Base-by-base conservation (phyloP, 176 grass and related monocot species). In the Triticum dicoccoides region DNA sequence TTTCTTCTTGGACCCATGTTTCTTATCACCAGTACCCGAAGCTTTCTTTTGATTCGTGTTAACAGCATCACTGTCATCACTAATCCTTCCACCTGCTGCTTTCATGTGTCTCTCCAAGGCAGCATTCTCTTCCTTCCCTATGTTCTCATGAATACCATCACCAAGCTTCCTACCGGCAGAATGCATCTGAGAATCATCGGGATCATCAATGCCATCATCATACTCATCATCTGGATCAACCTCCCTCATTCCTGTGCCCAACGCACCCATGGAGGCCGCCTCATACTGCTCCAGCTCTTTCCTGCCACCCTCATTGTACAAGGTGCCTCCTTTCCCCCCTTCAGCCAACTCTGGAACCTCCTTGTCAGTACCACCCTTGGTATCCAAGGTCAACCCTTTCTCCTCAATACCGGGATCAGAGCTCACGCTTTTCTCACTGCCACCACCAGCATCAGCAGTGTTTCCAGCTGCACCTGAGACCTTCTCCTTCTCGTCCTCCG, bases 221-320 rank as follows among this genome's bases (percentile, higher is more conserved):
- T 96, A 96, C 84, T 99, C 97, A 83, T 98, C 97, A 83, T 93
- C 92, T 15, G 92, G 92, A 89, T 96, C 78, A 75, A 91, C 85
- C 71, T 96, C 89, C 34, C 21, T 90, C 68, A 74, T 86, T 79
- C 85, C 84, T 9, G 62, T 52, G 6, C 54, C 74, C 7, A 25
- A 5, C 1, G 6, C 82, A 21, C 89, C 89, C 76, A 84, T 87
- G 17, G 88, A 88, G 17, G 84, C 86, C 13, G 91, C 86, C 76
- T 94, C 90, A 80, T 92, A 93, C 81, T 91, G 83, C 78, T 92
- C 87, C 15, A 96, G 72, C 82, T 99, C 97, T 72, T 94, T 90
- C 63, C 92, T 94, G 44, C 92, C 94, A 8, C 85, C 92, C 76
- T 97, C 94, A 87, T 96, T 96, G 78, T 96, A 96, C 84, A 98